phyloP scores from a whole-genome alignment of 805 yeast species.

The Hanseniaspora taiwanica region DNA sequence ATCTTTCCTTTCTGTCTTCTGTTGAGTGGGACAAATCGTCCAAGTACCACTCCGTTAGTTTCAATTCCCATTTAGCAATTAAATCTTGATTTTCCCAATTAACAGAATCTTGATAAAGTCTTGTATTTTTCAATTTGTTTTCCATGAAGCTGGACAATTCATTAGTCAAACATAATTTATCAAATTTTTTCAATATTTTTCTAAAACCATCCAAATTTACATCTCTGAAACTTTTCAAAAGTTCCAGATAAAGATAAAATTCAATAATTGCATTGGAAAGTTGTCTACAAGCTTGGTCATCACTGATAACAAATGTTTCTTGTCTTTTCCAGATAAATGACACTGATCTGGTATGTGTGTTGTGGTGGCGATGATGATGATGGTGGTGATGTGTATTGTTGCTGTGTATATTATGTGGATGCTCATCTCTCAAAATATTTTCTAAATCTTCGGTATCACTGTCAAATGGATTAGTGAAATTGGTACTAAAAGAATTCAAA shows the following conservation, averaged over 20 bases:
- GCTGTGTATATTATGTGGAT: not conserved
- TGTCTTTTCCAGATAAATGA: not conserved
- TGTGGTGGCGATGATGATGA: too few species aligned
- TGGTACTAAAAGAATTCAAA: too few species aligned
- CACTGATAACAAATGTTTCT: not conserved
- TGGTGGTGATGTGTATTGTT: too few species aligned
- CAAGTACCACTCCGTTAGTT: conserved; percentile 27
- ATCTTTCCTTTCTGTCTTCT: conserved; percentile 16
- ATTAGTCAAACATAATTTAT: conserved; percentile 34
- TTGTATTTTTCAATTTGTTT: conserved; percentile 12
- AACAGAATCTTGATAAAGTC: conserved; percentile 8
- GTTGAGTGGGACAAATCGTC: conserved; percentile 19
- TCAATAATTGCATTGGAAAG: conserved; percentile 21
- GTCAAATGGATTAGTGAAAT: too few species aligned
- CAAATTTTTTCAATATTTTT: conserved; percentile 82
- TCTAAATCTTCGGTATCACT: too few species aligned
- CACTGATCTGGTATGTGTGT: not conserved
- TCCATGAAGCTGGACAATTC: conserved; percentile 18
- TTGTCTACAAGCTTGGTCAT: conserved; percentile 10
- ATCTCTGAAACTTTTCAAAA: conserved; percentile 37
- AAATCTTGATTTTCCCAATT: conserved; percentile 17
- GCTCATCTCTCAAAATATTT: too few species aligned
- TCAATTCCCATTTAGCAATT: conserved; percentile 18
- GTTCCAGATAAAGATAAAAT: conserved; percentile 19
- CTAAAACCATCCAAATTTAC: conserved; percentile 81